A percentile compares a stretch with the other conserved stretches of the same genome.
Evolutionary conservation across 345 rosid species (phyloP).

Genomic region (Salix udensis): DNA sequence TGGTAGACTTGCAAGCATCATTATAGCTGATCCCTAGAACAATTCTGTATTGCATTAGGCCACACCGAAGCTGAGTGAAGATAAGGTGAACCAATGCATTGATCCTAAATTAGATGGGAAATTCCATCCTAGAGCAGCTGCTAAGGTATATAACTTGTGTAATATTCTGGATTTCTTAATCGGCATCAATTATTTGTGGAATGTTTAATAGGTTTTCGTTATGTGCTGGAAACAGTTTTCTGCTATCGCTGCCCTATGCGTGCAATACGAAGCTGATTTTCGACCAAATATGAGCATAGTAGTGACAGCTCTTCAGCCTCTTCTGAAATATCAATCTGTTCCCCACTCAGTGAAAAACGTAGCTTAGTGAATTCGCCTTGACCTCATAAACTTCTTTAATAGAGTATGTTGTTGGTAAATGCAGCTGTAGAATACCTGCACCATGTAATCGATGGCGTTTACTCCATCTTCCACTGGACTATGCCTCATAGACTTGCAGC

Average conservation of each 20-base stretch:
- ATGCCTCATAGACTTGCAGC: too few species aligned
- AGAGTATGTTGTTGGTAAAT: too few species aligned
- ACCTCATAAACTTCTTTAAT: too few species aligned
- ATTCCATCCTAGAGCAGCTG: conserved; percentile 87
- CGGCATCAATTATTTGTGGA: background rate
- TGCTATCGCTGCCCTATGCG: conserved; percentile 81
- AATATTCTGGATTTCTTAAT: conserved; percentile 4
- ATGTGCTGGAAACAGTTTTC: conserved; percentile 48
- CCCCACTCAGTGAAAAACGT: too few species aligned
- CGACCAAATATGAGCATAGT: conserved; percentile 95
- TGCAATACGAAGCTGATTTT: conserved; percentile 90
- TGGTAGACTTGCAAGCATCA: background rate
- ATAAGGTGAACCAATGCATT: conserved; percentile 84
- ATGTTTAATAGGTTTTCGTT: too few species aligned
- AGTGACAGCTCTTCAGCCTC: conserved; percentile 85
- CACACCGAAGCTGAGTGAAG: conserved; percentile 87
- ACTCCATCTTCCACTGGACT: too few species aligned
- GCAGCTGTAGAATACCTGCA: too few species aligned
- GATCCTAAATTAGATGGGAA: conserved; percentile 86
- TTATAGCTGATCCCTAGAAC: conserved; percentile 1
- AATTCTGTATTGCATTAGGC: conserved; percentile 43
- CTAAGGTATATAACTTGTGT: conserved; percentile 57
- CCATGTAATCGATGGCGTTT: too few species aligned
- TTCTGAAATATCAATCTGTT: conserved; percentile 5
- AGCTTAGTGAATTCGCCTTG: too few species aligned